Conservation (phyloP, 352 stramenopile species). For the Blastocystis sp. region DNA sequence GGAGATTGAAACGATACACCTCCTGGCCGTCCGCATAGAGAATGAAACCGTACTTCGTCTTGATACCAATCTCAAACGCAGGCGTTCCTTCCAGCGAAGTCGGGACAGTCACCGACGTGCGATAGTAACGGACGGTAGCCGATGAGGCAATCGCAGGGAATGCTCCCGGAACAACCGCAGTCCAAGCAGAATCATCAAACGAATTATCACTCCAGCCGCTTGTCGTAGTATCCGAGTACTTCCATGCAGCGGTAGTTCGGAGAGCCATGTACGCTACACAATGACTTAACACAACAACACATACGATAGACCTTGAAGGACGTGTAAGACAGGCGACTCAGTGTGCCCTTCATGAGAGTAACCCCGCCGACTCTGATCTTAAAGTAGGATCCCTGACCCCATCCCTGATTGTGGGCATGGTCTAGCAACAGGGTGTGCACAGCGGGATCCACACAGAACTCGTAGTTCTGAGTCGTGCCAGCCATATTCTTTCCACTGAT, state of each 20-base stretch:
- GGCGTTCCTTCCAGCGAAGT: neutral
- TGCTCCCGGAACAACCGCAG: neutral
- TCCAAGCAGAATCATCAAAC: neutral
- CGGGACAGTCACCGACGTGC: neutral
- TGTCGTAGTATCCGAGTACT: conserved; percentile 26
- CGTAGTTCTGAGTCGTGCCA: neutral
- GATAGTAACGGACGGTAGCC: conserved; percentile 27
- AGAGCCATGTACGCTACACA: neutral
- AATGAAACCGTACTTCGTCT: conserved; percentile 45
- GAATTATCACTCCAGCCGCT: neutral
- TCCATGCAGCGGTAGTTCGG: neutral
- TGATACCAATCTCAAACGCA: conserved; percentile 13
- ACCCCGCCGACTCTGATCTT: neutral
- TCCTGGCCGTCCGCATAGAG: conserved; percentile 32
- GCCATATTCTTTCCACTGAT: conserved; percentile 32
- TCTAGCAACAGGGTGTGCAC: conserved; percentile 2
- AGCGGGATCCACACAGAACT: neutral
- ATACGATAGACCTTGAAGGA: conserved; percentile 17
- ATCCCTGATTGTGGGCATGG: neutral
- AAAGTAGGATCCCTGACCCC: neutral
- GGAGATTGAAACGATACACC: neutral
- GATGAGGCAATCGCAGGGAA: neutral
- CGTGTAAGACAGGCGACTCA: neutral
- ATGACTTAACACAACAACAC: neutral
- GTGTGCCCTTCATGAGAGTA: neutral